Base-by-base conservation (phyloP, 805 yeast genomes). In the Priceomyces fermenticarens region DNA sequence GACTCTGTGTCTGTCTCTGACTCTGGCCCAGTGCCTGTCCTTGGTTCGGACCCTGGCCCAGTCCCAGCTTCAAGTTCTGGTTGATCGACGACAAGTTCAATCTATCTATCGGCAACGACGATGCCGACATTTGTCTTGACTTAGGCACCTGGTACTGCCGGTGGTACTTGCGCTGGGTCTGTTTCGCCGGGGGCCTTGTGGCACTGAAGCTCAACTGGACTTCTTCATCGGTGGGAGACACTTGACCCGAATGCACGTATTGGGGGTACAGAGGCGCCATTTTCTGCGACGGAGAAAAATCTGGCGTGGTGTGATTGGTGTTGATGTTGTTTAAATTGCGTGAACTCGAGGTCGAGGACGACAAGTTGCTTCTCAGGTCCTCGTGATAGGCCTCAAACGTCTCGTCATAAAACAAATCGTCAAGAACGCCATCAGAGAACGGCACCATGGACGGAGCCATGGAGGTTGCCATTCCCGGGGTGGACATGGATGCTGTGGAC, bases 21-120 rank as follows among this genome's bases (percentile, higher is more conserved):
- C n/a, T n/a, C n/a, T n/a, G n/a, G n/a, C n/a, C n/a, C n/a, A n/a
- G n/a, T n/a, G n/a, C n/a, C n/a, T n/a, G n/a, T n/a, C n/a, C n/a
- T n/a, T n/a, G n/a, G n/a, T n/a, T n/a, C n/a, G n/a, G n/a, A n/a
- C n/a, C n/a, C n/a, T n/a, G n/a, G n/a, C n/a, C n/a, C n/a, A n/a
- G n/a, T 32, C 31, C 39, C 47, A 3, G 39, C 12, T 12, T 41
- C 29, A 33, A 30, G 25, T 43, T 38, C 12, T 34, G 47, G 30
- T 25, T 35, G 29, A 42, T 46, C 20, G 59, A 41, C 44, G 58
- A 47, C 25, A 55, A 48, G 40, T 55, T 54, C 37, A 60, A 54
- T 42, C 58, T 62, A 38, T 60, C 65, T 34, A 54, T 49, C 27
- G 57, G 51, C 36, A 43, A 43, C n/a, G 35, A 26, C 29, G 38